Conservation (phyloP, 1,139 yeast species). For the Protomyces inundatus region DNA sequence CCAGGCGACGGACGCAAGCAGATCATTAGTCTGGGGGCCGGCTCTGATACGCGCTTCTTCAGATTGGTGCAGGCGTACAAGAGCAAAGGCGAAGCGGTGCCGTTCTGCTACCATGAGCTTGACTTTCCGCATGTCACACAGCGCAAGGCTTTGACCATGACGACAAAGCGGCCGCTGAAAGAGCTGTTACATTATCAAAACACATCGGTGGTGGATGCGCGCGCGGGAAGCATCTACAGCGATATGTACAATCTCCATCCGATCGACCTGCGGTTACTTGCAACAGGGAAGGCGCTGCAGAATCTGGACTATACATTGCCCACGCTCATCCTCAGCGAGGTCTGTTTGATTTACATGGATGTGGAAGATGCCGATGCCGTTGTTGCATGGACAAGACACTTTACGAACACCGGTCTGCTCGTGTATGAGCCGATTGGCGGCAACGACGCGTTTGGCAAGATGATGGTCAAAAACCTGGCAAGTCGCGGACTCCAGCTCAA, state of each 20-base stretch:
- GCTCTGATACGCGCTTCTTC: slow-evolving; percentile 83
- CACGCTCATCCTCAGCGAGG: slow-evolving; percentile 76
- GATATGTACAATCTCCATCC: slow-evolving; percentile 11
- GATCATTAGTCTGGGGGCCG: slow-evolving; percentile 85
- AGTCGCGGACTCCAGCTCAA: slow-evolving; percentile 68
- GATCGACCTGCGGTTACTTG: slow-evolving; percentile 1
- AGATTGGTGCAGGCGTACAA: slow-evolving; percentile 39
- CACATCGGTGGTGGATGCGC: slow-evolving; percentile 4
- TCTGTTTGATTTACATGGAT: slow-evolving; percentile 77
- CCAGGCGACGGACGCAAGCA: slow-evolving; percentile 43
- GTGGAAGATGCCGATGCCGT: slow-evolving; percentile 54
- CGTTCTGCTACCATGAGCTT: slow-evolving; percentile 57
- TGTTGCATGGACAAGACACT: slow-evolving; percentile 39
- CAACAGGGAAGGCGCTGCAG: background rate
- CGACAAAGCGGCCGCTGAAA: slow-evolving; percentile 21
- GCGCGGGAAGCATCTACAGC: slow-evolving; percentile 12
- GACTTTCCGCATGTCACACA: slow-evolving; percentile 65
- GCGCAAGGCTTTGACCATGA: slow-evolving; percentile 56
- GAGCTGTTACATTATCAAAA: background rate
- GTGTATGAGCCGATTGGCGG: slow-evolving; percentile 80
- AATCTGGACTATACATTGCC: slow-evolving; percentile 47
- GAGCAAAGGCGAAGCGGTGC: background rate
- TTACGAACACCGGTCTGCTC: slow-evolving; percentile 33
- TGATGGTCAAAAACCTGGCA: slow-evolving; percentile 71
- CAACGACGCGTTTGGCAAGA: slow-evolving; percentile 67